Evolutionary conservation across 2,329 filamentous ascomycete species (phyloP), one percentile per base, ranked within the genome.

Genomic region (Ophiostoma novo-ulmi): DNA sequence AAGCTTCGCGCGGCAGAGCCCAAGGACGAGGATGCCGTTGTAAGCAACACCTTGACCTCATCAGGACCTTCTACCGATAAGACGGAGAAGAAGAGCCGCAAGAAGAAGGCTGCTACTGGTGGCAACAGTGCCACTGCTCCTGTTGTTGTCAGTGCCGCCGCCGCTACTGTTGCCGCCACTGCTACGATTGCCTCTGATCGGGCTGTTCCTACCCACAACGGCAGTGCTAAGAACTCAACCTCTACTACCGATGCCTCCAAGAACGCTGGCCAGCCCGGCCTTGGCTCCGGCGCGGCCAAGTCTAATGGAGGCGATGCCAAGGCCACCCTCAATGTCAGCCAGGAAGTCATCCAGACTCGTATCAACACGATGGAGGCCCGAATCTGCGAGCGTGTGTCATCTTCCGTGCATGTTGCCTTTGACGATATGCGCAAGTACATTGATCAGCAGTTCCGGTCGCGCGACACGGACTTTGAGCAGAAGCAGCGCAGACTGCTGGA

Each of bases 21-120:
- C 35, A 86, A 84, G 76, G 84, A 86, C 63, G 80, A 82, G 38
- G 84, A 85, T 73, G 17, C 67, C 17, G 44, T 11, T 64, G n/a
- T 73, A 70, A 22, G 74, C 22, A 64, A 69, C 63, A 41, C 67
- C 41, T n/a, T 63, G 36, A 44, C 44, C 35, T 10, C 48, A 1
- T 26, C 68, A 6, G 61, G 68, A 5, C 44, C 70, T 41, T 44
- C 75, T 36, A 74, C 80, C 0, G 89, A 91, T 73, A 90, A 88
- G 80, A 75, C 81, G 0, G 90, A 92, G 75, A 85, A 85, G 76
- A 88, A 86, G 76, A 77, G 81, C 44, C 80, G 84, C 55, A 91
- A 89, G 82, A 92, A 92, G 83, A 94, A 93, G 83, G 86, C 84
- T 72, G 83, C 82, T 71, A 78, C 80, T 4, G 80, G 81, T 73